Percentiles rank a stretch among this genome's conserved stretches.
Conservation (phyloP, 2,329 filamentous ascomycete species). For the Penicillium sp. region DNA sequence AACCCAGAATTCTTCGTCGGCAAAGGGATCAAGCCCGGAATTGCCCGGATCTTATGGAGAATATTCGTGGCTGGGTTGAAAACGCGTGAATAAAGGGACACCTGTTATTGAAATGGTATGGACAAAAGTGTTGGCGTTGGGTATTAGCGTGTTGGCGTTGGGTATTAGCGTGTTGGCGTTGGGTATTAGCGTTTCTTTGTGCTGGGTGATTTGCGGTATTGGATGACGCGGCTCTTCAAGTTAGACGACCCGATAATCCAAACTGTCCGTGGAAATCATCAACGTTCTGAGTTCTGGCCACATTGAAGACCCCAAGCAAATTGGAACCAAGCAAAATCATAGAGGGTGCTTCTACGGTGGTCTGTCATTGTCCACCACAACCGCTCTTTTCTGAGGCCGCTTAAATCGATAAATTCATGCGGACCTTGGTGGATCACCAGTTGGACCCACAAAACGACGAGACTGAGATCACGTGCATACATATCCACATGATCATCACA, state of each 20-base stretch:
- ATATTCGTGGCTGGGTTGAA: background rate
- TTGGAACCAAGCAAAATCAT: no score
- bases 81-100: background rate
- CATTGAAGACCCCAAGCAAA: no score
- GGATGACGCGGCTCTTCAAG: background rate
- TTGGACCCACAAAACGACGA: no score
- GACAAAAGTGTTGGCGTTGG: background rate
- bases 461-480: no score
- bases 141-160: background rate
- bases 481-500: no score
- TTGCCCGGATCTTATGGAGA: background rate
- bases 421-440: no score
- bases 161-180: background rate
- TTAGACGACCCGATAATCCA: background rate
- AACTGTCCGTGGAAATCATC: no score
- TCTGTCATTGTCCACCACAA: no score
- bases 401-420: no score
- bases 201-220: background rate
- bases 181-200: background rate
- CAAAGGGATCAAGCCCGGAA: background rate
- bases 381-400: no score
- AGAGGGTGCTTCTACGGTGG: no score
- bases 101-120: conserved; percentile 10
- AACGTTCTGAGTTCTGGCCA: no score
- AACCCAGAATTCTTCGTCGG: conserved; percentile 1